Evolutionary conservation across 805 yeast genomes (phyloP).

Genomic region (Saccharomyces mikatae): DNA sequence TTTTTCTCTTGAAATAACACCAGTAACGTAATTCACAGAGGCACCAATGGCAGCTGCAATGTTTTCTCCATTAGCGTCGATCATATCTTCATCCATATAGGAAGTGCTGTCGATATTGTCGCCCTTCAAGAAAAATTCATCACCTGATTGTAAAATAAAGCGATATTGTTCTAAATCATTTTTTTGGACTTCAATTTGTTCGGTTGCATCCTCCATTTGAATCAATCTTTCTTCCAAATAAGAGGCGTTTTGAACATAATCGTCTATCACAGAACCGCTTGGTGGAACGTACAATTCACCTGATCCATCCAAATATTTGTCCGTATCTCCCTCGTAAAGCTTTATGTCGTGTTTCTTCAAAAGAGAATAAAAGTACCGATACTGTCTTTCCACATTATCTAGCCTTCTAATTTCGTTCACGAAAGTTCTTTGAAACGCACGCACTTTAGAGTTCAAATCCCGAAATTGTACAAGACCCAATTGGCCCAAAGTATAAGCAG

Average conservation of each 20-base stretch:
- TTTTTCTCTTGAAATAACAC: conserved; percentile 57
- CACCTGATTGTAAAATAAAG: conserved; percentile 43
- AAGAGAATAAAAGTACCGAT: conserved; percentile 44
- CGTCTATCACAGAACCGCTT: conserved; percentile 61
- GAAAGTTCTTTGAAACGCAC: conserved; percentile 82
- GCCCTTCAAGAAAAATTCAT: conserved; percentile 37
- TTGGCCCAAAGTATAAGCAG: conserved; percentile 80
- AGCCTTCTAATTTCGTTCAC: conserved; percentile 78
- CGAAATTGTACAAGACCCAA: conserved; percentile 81
- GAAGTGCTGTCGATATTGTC: conserved; percentile 2
- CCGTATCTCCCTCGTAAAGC: conserved; percentile 20
- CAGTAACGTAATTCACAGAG: conserved; percentile 48
- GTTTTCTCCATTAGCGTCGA: conserved; percentile 10
- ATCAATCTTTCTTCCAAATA: conserved; percentile 64
- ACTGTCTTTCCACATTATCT: conserved; percentile 85
- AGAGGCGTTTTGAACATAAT: conserved; percentile 52
- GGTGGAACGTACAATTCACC: conserved; percentile 31
- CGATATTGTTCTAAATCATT: conserved; percentile 57
- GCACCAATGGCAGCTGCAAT: conserved; percentile 24
- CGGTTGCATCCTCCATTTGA: conserved; percentile 64
- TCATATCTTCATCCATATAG: conserved; percentile 8
- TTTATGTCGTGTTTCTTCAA: conserved; percentile 43
- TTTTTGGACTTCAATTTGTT: conserved; percentile 47
- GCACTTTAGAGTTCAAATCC: conserved; percentile 74
- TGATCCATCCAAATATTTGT: conserved; percentile 7